These are phyloP conservation scores for Plasmodiophora brassicae DNA, from an alignment of 208 protist genomes.

Conservation along the genomic window DNA sequence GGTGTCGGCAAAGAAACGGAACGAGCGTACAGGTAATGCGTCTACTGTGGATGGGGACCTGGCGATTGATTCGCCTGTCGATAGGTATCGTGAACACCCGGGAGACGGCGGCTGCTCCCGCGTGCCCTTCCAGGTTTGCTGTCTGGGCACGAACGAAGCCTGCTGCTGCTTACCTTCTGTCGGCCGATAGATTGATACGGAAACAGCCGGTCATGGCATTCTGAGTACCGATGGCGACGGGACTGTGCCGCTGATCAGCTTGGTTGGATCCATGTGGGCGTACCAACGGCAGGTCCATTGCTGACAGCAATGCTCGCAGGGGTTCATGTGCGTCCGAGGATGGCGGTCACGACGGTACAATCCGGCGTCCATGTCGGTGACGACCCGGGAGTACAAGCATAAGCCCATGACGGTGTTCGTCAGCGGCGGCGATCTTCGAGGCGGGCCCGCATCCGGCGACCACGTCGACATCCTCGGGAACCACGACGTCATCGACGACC, in stretches of 20 bases:
- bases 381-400: not conserved
- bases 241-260: conserved; percentile 30
- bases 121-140: not conserved
- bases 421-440: not conserved
- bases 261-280: not conserved
- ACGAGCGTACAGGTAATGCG: not conserved
- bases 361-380: not conserved
- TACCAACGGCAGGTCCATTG: no score
- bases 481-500: not conserved
- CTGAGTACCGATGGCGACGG: not conserved
- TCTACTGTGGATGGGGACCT: not conserved
- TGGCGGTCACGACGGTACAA: not conserved
- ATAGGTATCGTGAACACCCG: not conserved
- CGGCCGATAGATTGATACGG: no score
- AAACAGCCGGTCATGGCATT: not conserved
- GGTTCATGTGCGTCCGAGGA: conserved; percentile 25
- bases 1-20: not conserved
- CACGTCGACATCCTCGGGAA: conserved; percentile 36
- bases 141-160: not conserved
- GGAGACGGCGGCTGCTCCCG: not conserved
- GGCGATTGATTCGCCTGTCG: no score
- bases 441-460: conserved; percentile 6
- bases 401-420: not conserved
- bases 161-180: no score
- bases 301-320: no score